Evolutionary conservation across 305 asterid genomes (phyloP).

Genomic region (Fraxinus nigra): DNA sequence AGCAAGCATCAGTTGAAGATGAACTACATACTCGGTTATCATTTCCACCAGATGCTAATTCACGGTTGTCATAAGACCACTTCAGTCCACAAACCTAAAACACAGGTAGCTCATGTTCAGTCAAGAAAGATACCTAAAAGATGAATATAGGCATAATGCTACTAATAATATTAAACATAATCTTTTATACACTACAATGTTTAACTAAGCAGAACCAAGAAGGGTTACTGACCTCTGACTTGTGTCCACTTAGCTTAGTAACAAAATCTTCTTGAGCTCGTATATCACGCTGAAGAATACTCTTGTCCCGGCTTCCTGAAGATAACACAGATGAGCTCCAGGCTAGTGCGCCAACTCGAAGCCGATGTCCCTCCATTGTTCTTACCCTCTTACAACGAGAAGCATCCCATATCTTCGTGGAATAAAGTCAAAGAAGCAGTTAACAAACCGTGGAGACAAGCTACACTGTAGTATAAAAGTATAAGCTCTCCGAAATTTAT

Average conservation of each 20-base stretch:
- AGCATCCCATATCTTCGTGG: slow-evolving; percentile 86
- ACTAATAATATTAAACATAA: neutral
- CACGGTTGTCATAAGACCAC: slow-evolving; percentile 94
- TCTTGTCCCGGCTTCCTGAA: slow-evolving; percentile 93
- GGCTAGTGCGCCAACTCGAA: slow-evolving; percentile 87
- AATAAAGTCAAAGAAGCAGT: neutral
- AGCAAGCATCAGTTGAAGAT: neutral
- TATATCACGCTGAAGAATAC: slow-evolving; percentile 85
- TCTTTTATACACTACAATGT: neutral
- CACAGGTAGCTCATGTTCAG: slow-evolving; percentile 18
- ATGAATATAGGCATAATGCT: neutral
- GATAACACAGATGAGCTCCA: slow-evolving; percentile 81
- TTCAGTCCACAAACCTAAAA: slow-evolving; percentile 93
- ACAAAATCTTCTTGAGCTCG: slow-evolving; percentile 69
- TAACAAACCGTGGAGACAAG: neutral
- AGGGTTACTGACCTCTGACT: slow-evolving; percentile 68
- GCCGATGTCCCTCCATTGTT: slow-evolving; percentile 90
- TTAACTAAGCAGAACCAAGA: slow-evolving; percentile 11
- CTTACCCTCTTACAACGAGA: slow-evolving; percentile 81
- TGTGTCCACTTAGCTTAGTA: slow-evolving; percentile 87
- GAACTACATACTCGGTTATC: slow-evolving; percentile 70
- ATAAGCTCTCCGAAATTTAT: neutral
- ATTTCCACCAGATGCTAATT: slow-evolving; percentile 97
- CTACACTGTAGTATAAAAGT: neutral
- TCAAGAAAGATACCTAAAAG: neutral